These are phyloP conservation scores for Centaurea solstitialis DNA, from an alignment of 129 eudicot genomes.

Conservation along the genomic window DNA sequence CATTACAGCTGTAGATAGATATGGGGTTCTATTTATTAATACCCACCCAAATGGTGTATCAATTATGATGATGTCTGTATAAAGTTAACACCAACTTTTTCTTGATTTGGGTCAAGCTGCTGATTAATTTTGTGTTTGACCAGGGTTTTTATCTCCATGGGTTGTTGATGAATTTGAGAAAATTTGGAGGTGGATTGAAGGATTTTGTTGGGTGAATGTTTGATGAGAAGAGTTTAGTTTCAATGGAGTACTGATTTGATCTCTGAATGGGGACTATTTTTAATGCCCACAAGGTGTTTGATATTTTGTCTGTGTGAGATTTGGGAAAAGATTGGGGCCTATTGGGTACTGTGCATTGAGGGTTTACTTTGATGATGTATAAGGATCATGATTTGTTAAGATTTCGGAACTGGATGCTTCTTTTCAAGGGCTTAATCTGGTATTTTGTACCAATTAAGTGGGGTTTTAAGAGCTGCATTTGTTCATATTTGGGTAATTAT, in stretches of 20 bases:
- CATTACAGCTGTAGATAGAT: slow-evolving; percentile 34
- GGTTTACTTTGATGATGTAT: not conserved
- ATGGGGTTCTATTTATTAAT: slow-evolving; percentile 12
- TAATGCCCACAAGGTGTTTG: slow-evolving; percentile 28
- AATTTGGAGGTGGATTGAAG: slow-evolving; percentile 15
- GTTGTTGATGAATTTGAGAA: not conserved
- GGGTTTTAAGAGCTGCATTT: not conserved
- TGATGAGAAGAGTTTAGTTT: not conserved
- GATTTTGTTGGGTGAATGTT: not conserved
- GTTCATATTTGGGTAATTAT: not conserved
- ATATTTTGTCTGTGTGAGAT: slow-evolving; percentile 14
- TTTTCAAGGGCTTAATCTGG: not conserved
- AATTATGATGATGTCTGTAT: slow-evolving; percentile 14
- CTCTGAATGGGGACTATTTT: not conserved
- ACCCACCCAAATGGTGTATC: not conserved
- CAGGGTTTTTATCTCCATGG: not conserved
- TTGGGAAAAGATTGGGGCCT: slow-evolving; percentile 9
- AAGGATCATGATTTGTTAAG: not conserved
- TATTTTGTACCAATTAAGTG: not conserved
- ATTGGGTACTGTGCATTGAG: not conserved
- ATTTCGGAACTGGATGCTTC: not conserved
- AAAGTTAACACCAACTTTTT: slow-evolving; percentile 8
- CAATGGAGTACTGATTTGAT: slow-evolving; percentile 1
- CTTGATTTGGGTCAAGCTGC: slow-evolving; percentile 18
- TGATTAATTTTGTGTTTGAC: slow-evolving; percentile 22